A percentile compares a stretch with the other conserved stretches of the same genome.
These are phyloP conservation scores for Hymenoscyphus salicellus DNA, from an alignment of 2,329 filamentous ascomycete genomes.

Conservation along the genomic window DNA sequence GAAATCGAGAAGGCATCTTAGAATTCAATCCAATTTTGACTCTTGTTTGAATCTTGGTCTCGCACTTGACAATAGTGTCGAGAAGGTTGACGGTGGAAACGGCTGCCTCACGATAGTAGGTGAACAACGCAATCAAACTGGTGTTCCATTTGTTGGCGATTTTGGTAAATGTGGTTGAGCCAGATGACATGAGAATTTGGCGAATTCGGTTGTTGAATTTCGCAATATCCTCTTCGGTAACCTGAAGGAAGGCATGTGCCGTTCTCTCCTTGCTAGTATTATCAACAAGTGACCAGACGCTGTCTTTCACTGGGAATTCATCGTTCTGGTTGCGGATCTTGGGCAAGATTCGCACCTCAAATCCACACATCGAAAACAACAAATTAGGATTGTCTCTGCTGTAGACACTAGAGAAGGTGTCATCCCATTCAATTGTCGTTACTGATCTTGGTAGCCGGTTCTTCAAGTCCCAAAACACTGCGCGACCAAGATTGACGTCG, in stretches of 20 bases:
- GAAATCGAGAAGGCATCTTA: constrained; percentile 99
- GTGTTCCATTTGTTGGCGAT: constrained; percentile 99
- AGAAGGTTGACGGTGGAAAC: constrained; percentile 91
- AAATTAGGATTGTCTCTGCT: constrained; percentile 96
- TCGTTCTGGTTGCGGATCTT: constrained; percentile 95
- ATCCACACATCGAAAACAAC: constrained; percentile 96
- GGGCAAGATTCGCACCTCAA: constrained; percentile 92
- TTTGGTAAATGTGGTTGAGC: constrained; percentile 99
- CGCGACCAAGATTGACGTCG: constrained; percentile 94
- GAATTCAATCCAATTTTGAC: constrained; percentile 99
- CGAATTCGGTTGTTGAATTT: constrained; percentile 99
- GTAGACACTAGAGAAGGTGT: constrained; percentile 97
- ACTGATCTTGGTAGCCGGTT: constrained; percentile 91
- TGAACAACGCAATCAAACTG: constrained; percentile 92
- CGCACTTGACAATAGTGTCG: constrained; percentile 98
- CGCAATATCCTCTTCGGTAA: constrained; percentile 95
- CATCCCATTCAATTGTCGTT: constrained; percentile 98
- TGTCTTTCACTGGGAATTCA: constrained; percentile 96
- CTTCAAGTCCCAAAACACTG: constrained; percentile 98
- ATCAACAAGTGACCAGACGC: constrained; percentile 95
- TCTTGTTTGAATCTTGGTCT: constrained; percentile 98
- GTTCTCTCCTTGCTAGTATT: constrained; percentile 96
- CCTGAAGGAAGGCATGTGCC: constrained; percentile 94
- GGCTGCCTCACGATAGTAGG: constrained; percentile 96
- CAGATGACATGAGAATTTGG: constrained; percentile 98